These are phyloP conservation scores for Yamadazyma dendronema DNA, from an alignment of 1,139 yeast genomes.

Conservation along the genomic window DNA sequence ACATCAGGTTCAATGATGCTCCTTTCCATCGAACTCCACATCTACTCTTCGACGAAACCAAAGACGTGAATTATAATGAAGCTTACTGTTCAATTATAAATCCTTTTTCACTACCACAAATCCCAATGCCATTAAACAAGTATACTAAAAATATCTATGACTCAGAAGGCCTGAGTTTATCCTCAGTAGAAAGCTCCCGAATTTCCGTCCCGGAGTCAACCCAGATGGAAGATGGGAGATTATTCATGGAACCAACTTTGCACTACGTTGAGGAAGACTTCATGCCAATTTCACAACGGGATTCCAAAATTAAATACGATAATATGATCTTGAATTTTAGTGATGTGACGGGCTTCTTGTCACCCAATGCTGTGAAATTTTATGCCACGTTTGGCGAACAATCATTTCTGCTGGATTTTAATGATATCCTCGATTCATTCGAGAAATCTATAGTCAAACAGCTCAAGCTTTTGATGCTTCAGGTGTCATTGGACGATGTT, in stretches of 20 bases:
- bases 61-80: slow-evolving; percentile 44
- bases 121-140: slow-evolving; percentile 57
- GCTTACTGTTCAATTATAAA: slow-evolving; percentile 56
- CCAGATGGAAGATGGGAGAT: slow-evolving; percentile 3
- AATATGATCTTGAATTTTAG: slow-evolving; percentile 55
- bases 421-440: slow-evolving; percentile 57
- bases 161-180: slow-evolving; percentile 4
- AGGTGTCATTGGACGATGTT: slow-evolving; percentile 40
- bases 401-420: slow-evolving; percentile 37
- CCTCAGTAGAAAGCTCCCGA: slow-evolving; percentile 1
- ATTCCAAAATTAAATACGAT: slow-evolving; percentile 51
- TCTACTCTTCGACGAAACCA: slow-evolving; percentile 50
- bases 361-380: slow-evolving; percentile 34
- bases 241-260: slow-evolving; percentile 27
- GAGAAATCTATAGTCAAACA: slow-evolving; percentile 58
- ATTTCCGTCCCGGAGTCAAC: not conserved
- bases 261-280: slow-evolving; percentile 44
- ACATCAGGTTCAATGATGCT: slow-evolving; percentile 70
- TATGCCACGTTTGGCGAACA: slow-evolving; percentile 32
- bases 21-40: slow-evolving; percentile 82
- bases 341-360: slow-evolving; percentile 32
- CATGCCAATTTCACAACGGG: slow-evolving; percentile 40
- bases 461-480: slow-evolving; percentile 35
- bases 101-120: slow-evolving; percentile 62
- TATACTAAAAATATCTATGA: slow-evolving; percentile 7